These are phyloP conservation scores for Lanmaoa rubissima DNA, from an alignment of 768 basidiomycete species.

Conservation along the genomic window DNA sequence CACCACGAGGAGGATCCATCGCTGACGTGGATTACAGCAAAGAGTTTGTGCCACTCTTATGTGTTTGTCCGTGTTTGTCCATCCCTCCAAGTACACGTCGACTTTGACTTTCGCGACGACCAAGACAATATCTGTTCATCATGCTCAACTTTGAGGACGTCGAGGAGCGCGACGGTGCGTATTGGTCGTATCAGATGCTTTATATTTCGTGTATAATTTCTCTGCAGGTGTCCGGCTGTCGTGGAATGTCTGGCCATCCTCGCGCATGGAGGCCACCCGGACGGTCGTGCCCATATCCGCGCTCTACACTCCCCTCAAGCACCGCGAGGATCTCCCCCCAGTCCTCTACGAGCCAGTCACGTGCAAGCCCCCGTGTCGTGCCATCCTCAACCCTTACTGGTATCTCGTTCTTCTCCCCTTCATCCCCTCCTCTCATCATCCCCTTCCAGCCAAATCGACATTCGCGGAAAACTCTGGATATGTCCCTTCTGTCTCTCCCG, in stretches of 20 bases:
- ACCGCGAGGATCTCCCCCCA: constrained; percentile 90
- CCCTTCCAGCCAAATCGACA: constrained; percentile 86
- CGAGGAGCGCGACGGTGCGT: constrained; percentile 91
- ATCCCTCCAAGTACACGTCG: constrained; percentile 24
- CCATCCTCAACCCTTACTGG: constrained; percentile 98
- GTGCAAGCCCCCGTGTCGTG: constrained; percentile 96
- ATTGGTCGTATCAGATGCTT: background rate
- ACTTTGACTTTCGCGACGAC: constrained; percentile 26
- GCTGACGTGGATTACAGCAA: background rate
- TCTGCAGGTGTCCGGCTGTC: constrained; percentile 83
- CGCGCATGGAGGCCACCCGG: constrained; percentile 95
- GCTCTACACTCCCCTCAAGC: constrained; percentile 92
- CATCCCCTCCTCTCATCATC: background rate
- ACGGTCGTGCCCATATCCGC: constrained; percentile 99
- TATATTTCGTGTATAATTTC: background rate
- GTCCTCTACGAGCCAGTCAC: constrained; percentile 98
- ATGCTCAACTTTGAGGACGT: constrained; percentile 95
- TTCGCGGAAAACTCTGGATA: constrained; percentile 98
- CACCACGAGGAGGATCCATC: background rate
- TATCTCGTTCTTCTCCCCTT: constrained; percentile 36
- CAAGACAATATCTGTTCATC: constrained; percentile 21
- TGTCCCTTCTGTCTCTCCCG: constrained; percentile 98
- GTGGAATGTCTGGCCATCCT: constrained; percentile 99
- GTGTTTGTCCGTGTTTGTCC: constrained; percentile 22
- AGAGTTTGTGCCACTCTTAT: background rate